Evolutionary conservation across 768 basidiomycete genomes (phyloP).

Genomic region (Trametopsis cervina): DNA sequence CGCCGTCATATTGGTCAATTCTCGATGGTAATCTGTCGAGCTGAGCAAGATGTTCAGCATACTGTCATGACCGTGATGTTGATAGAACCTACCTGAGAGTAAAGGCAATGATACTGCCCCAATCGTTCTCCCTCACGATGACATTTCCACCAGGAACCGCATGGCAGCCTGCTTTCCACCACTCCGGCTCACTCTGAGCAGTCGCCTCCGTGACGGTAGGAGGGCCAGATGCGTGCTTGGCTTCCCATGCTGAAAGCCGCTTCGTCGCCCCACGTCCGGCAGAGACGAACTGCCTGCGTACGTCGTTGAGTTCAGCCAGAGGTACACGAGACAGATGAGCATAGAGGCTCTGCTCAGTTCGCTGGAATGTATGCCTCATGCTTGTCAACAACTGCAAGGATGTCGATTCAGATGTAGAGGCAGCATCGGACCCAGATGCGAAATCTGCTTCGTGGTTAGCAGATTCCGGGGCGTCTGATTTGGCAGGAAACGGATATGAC

Average conservation of each 20-base stretch:
- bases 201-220: conserved; percentile 13
- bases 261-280: conserved; percentile 46
- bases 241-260: conserved; percentile 55
- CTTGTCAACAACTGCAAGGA: conserved; percentile 36
- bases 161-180: conserved; percentile 59
- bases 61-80: not conserved
- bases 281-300: conserved; percentile 48
- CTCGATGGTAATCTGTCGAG: conserved; percentile 49
- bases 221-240: conserved; percentile 44
- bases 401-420: conserved; percentile 20
- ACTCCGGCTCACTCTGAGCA: conserved; percentile 40
- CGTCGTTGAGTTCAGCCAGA: conserved; percentile 47
- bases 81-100: conserved; percentile 48
- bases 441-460: not conserved
- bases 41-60: conserved; percentile 26
- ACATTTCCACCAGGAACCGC: conserved; percentile 61
- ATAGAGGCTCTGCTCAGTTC: conserved; percentile 54
- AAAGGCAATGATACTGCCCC: conserved; percentile 76
- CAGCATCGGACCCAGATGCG: not conserved
- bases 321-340: conserved; percentile 43
- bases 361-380: conserved; percentile 51
- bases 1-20: conserved; percentile 26
- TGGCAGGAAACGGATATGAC: not conserved
- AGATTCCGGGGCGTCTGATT: not conserved
- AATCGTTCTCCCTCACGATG: conserved; percentile 62